Conservation (phyloP, 768 basidiomycete genomes). For the Daedalea quercina region DNA sequence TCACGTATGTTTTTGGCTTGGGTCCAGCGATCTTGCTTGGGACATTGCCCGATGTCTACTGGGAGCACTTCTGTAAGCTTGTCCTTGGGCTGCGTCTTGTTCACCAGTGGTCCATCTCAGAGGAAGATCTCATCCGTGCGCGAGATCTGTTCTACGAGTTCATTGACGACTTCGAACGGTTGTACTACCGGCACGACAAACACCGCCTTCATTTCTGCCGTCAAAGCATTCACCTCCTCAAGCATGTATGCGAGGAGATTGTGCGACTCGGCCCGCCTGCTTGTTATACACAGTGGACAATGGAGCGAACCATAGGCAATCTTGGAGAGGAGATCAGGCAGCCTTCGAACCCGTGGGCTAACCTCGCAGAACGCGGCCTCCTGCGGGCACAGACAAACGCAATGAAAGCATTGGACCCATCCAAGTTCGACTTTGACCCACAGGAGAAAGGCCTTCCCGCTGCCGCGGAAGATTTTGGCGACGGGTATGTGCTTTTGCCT, state of each 20-base stretch:
- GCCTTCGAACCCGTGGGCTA: conserved; percentile 20
- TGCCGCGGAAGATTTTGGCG: neutral
- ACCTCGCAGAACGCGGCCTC: conserved; percentile 17
- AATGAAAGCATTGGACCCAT: conserved; percentile 6
- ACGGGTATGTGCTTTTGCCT: neutral
- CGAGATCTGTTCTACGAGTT: conserved; percentile 22
- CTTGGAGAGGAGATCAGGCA: conserved; percentile 20
- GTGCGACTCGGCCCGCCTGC: conserved; percentile 13
- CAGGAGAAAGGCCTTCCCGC: neutral
- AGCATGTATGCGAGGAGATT: conserved; percentile 23
- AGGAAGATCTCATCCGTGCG: conserved; percentile 8
- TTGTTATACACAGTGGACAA: conserved; percentile 13
- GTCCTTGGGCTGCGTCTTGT: conserved; percentile 19
- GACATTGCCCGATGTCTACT: conserved; percentile 20
- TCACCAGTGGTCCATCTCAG: conserved; percentile 12
- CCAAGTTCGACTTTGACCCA: neutral
- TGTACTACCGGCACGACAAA: conserved; percentile 26
- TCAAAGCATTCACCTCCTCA: conserved; percentile 27
- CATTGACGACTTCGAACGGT: conserved; percentile 26
- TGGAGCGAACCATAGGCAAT: conserved; percentile 23
- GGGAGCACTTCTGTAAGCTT: conserved; percentile 23
- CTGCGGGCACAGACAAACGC: conserved; percentile 18
- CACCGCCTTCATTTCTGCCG: conserved; percentile 27
- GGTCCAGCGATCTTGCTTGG: conserved; percentile 20
- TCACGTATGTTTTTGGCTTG: conserved; percentile 16